Evolutionary conservation across 2,329 filamentous ascomycete species (phyloP), one percentile per base, ranked within the genome.

Genomic region (Coniella vitis): DNA sequence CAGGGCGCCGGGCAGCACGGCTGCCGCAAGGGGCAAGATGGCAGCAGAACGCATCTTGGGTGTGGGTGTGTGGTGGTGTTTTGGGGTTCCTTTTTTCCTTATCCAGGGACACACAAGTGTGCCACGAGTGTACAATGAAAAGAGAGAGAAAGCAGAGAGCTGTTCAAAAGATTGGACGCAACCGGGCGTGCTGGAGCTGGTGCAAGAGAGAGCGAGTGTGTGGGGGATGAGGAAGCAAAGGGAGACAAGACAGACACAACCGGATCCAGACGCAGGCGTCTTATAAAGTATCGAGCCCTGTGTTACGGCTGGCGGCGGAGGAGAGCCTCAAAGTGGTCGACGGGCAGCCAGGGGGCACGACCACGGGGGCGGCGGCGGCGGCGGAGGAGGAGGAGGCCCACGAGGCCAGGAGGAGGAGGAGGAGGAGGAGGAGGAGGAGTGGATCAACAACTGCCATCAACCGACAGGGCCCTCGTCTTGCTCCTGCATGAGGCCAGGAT

Each of bases 131-230:
- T 29, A 29, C 25, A 29, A 29, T 29, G 25, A 10, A 25, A 29
- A 29, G 5, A 14, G 14, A 14, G 29, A 8, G 22, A 35, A 29
- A n/a, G 14, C 10, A 4, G 32, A 5, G 14, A 19, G 19, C 4
- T 25, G 21, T n/a, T 34, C 10, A 36, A 49, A 36, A 45, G 47
- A 49, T 16, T 45, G 42, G 47, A 49, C 47, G 47, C 47, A 49
- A 45, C 47, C 47, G 42, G 47, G 47, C 47, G 47, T 49, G 36
- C 41, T 37, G n/a, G 21, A 37, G 36, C 39, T 39, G 45, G 45
- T 40, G 47, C 47, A 49, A 45, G 31, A 20, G 32, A 49, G 39
- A 20, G 29, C 20, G 10, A 31, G 14, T 31, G 17, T n/a, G n/a
- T n/a, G n/a, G n/a, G 14, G n/a, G 16, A 47, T 14, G 13, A 39